phyloP scores from a whole-genome alignment of 169 alveolate species.

The Cryptosporidium ryanae region DNA sequence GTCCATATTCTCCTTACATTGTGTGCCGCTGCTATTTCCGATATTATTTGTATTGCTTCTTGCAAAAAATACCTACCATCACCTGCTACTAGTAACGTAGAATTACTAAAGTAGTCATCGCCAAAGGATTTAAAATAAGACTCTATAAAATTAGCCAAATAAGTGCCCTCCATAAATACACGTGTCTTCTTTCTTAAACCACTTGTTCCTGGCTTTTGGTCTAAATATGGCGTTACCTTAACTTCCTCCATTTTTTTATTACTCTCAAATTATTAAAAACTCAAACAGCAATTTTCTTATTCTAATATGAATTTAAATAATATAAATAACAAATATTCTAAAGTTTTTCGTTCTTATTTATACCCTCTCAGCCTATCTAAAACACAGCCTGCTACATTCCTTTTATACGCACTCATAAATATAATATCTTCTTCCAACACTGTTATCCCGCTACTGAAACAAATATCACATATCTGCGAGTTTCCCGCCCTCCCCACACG shows the following conservation, averaged over 20 bases:
- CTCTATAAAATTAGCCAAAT: conserved; percentile 88
- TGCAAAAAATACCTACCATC: conserved; percentile 90
- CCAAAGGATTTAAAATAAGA: conserved; percentile 83
- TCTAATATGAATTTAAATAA: too few species aligned
- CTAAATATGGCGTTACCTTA: conserved; percentile 85
- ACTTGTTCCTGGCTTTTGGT: conserved; percentile 91
- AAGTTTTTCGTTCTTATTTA: background rate
- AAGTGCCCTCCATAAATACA: conserved; percentile 83
- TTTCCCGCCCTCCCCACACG: background rate
- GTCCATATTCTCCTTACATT: conserved; percentile 84
- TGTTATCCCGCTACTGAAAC: background rate
- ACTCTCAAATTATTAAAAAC: too few species aligned
- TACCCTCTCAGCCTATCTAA: background rate
- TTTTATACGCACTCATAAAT: too few species aligned
- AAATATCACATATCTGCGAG: background rate
- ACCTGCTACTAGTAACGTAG: conserved; percentile 88
- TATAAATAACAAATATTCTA: background rate
- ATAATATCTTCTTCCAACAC: background rate
- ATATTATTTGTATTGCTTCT: conserved; percentile 83
- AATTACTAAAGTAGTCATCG: conserved; percentile 83
- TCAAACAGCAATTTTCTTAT: too few species aligned
- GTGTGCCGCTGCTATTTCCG: conserved; percentile 88
- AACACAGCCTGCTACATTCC: background rate
- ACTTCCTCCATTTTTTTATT: conserved; percentile 75
- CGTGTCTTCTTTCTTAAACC: conserved; percentile 90